Evolutionary conservation across 1,139 yeast genomes (phyloP).

Genomic region (Debaryomyces udenii): DNA sequence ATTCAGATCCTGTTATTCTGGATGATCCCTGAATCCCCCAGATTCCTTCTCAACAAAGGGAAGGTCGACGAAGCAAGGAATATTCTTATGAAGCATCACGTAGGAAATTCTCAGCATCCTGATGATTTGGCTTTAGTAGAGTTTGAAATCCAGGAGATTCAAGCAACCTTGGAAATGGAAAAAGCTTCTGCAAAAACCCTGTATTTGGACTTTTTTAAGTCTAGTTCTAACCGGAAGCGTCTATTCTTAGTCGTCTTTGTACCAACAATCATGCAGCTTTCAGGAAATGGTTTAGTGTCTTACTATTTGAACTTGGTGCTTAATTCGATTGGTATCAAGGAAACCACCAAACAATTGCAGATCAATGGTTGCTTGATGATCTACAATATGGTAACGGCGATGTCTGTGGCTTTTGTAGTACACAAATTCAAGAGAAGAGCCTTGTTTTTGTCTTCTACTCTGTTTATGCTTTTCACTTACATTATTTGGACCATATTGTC

Average conservation of each 20-base stretch:
- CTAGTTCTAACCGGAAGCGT: constrained; percentile 47
- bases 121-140: constrained; percentile 39
- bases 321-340: constrained; percentile 52
- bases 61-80: constrained; percentile 39
- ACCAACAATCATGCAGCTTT: constrained; percentile 47
- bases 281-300: constrained; percentile 56
- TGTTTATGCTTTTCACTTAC: constrained; percentile 41
- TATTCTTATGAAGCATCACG: constrained; percentile 46
- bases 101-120: constrained; percentile 35
- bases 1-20: constrained; percentile 29
- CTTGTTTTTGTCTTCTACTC: constrained; percentile 41
- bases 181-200: constrained; percentile 26
- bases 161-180: constrained; percentile 40
- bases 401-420: constrained; percentile 31
- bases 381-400: constrained; percentile 41
- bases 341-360: constrained; percentile 43
- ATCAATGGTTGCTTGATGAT: constrained; percentile 51
- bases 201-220: constrained; percentile 40
- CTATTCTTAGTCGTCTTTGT: constrained; percentile 37
- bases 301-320: constrained; percentile 53
- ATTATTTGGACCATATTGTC: constrained; percentile 43
- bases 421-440: constrained; percentile 46
- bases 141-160: constrained; percentile 50
- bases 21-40: constrained; percentile 52
- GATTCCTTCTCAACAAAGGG: constrained; percentile 44